A percentile compares a stretch with the other conserved stretches of the same genome.
phyloP scores from a whole-genome alignment of 805 yeast genomes.

The Zygoascus tannicola region DNA sequence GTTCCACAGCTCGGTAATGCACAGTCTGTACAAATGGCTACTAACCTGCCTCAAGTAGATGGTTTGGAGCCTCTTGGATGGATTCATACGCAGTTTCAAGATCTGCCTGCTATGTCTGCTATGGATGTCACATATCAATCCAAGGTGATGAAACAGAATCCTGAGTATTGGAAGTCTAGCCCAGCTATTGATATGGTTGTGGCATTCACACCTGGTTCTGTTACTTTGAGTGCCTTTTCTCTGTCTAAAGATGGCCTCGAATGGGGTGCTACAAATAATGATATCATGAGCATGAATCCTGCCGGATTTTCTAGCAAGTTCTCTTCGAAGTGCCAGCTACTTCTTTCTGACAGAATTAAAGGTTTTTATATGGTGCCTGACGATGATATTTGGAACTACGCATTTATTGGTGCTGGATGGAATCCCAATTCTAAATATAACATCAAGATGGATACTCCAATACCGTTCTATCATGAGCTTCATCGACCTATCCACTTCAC shows the following conservation, averaged over 20 bases:
- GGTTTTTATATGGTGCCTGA: slow-evolving; percentile 86
- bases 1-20: slow-evolving; percentile 83
- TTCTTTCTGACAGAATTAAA: slow-evolving; percentile 61
- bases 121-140: slow-evolving; percentile 60
- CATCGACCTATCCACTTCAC: slow-evolving; percentile 88
- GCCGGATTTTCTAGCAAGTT: slow-evolving; percentile 57
- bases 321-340: slow-evolving; percentile 54
- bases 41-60: slow-evolving; percentile 30
- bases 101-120: slow-evolving; percentile 52
- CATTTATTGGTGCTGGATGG: slow-evolving; percentile 83
- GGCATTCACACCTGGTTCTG: slow-evolving; percentile 74
- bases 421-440: slow-evolving; percentile 48
- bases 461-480: slow-evolving; percentile 70
- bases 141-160: slow-evolving; percentile 27
- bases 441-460: slow-evolving; percentile 68
- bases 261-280: slow-evolving; percentile 69
- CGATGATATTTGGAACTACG: slow-evolving; percentile 79
- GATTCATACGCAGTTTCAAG: slow-evolving; percentile 83
- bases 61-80: slow-evolving; percentile 79
- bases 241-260: slow-evolving; percentile 54
- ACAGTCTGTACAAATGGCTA: slow-evolving; percentile 55
- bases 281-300: slow-evolving; percentile 46
- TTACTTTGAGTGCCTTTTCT: slow-evolving; percentile 59
- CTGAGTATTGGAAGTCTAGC: slow-evolving; percentile 31
- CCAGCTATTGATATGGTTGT: slow-evolving; percentile 52